A percentile compares a stretch with the other conserved stretches of the same genome.
These are phyloP conservation scores for Areca catechu DNA, from an alignment of 176 grass and related monocot species.

Conservation along the genomic window DNA sequence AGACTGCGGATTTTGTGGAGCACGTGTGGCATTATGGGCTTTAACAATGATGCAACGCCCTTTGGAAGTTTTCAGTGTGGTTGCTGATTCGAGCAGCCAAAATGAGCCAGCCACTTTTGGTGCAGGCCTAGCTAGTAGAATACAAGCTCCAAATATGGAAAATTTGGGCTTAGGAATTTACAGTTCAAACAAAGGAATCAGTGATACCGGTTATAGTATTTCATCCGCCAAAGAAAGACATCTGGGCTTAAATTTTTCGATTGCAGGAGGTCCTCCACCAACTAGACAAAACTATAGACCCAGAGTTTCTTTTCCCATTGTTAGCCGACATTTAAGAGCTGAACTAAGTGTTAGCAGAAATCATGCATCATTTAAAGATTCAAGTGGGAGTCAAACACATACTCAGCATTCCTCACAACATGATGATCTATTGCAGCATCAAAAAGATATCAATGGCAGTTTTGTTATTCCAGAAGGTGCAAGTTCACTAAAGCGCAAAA, in stretches of 20 bases:
- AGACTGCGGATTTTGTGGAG: slow-evolving; percentile 90
- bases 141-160: slow-evolving; percentile 30
- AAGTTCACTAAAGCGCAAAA: slow-evolving; percentile 60
- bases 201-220: not conserved
- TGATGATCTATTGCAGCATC: not conserved
- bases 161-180: slow-evolving; percentile 10
- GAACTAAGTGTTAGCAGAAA: slow-evolving; percentile 31
- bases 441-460: not conserved
- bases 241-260: slow-evolving; percentile 61
- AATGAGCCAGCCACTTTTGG: slow-evolving; percentile 35
- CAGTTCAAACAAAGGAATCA: not conserved
- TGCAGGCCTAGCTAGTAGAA: slow-evolving; percentile 20
- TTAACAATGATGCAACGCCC: slow-evolving; percentile 56
- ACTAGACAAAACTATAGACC: slow-evolving; percentile 79
- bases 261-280: slow-evolving; percentile 79
- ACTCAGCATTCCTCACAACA: not conserved
- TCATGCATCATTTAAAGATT: slow-evolving; percentile 17
- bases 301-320: slow-evolving; percentile 73
- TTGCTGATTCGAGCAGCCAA: slow-evolving; percentile 45
- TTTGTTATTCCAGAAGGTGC: slow-evolving; percentile 23
- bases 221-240: slow-evolving; percentile 1
- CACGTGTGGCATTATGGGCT: slow-evolving; percentile 82
- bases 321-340: slow-evolving; percentile 76
- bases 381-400: slow-evolving; percentile 21
- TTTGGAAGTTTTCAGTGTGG: slow-evolving; percentile 65